phyloP scores from a whole-genome alignment of 2,329 filamentous ascomycete genomes.

The Diaporthe sp. region DNA sequence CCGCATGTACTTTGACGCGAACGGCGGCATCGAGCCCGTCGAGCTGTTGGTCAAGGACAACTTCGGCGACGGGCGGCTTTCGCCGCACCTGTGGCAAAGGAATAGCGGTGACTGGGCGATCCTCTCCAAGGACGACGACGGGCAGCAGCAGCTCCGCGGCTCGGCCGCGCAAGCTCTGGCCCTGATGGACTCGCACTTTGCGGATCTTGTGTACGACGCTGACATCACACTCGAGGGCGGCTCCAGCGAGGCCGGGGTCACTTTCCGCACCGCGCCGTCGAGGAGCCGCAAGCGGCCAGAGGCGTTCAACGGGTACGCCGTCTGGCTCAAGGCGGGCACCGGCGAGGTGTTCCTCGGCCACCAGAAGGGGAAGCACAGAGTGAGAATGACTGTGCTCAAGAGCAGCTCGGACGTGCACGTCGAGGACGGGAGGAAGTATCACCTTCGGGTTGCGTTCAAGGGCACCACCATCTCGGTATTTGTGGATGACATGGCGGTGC shows the following conservation, averaged over 20 bases:
- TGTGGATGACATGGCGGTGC: neutral
- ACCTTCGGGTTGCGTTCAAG: slow-evolving; percentile 3
- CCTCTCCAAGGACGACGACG: neutral
- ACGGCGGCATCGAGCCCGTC: slow-evolving; percentile 31
- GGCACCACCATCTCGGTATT: neutral
- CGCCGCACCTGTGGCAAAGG: neutral
- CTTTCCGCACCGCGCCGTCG: neutral
- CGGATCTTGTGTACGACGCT: neutral
- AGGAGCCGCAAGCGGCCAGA: neutral
- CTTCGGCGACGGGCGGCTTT: slow-evolving; percentile 16
- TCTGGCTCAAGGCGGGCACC: neutral
- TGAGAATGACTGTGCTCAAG: neutral
- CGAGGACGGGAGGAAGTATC: neutral
- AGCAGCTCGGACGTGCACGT: neutral
- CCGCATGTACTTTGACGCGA: slow-evolving; percentile 22
- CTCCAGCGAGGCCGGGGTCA: neutral
- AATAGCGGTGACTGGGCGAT: neutral
- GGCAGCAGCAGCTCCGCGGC: neutral
- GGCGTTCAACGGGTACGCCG: slow-evolving; percentile 16
- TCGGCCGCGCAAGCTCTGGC: neutral
- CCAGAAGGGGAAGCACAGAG: neutral
- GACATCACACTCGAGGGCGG: neutral
- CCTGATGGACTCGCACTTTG: slow-evolving; percentile 18
- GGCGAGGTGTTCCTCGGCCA: neutral
- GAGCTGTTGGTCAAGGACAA: slow-evolving; percentile 11